A percentile compares a stretch with the other conserved stretches of the same genome.
These are phyloP conservation scores for Phytopythium helicoides DNA, from an alignment of 352 stramenopile species.

Conservation along the genomic window DNA sequence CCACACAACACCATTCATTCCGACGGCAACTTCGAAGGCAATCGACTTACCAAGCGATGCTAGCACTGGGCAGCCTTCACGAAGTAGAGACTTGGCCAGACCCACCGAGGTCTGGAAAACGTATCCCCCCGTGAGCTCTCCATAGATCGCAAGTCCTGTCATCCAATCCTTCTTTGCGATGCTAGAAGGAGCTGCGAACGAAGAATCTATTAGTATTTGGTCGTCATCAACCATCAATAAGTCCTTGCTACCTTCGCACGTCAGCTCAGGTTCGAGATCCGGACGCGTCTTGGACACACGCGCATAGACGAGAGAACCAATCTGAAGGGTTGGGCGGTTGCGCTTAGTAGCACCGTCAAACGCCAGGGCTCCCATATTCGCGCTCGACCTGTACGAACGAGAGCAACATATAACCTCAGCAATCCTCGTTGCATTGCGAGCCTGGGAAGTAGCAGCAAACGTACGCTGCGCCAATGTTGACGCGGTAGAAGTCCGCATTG, in stretches of 20 bases:
- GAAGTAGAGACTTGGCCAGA: constrained; percentile 69
- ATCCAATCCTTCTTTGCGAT: constrained; percentile 97
- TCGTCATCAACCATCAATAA: no score
- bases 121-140: constrained; percentile 92
- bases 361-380: constrained; percentile 71
- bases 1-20: constrained; percentile 96
- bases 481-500: constrained; percentile 93
- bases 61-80: constrained; percentile 82
- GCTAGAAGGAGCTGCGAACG: constrained; percentile 62
- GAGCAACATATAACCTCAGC: no score
- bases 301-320: constrained; percentile 94
- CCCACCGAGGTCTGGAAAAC: constrained; percentile 85
- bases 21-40: constrained; percentile 95
- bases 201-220: neutral
- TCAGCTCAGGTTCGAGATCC: constrained; percentile 94
- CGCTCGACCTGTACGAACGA: constrained; percentile 44
- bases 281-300: constrained; percentile 86
- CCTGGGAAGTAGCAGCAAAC: constrained; percentile 16
- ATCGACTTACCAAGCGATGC: constrained; percentile 75
- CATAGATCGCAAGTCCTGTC: constrained; percentile 96
- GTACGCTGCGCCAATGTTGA: constrained; percentile 93
- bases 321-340: constrained; percentile 93
- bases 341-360: constrained; percentile 98
- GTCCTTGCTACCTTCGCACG: constrained; percentile 82
- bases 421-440: neutral